Evolutionary conservation across 768 basidiomycete genomes (phyloP).

Genomic region (Tulasnella sp.): DNA sequence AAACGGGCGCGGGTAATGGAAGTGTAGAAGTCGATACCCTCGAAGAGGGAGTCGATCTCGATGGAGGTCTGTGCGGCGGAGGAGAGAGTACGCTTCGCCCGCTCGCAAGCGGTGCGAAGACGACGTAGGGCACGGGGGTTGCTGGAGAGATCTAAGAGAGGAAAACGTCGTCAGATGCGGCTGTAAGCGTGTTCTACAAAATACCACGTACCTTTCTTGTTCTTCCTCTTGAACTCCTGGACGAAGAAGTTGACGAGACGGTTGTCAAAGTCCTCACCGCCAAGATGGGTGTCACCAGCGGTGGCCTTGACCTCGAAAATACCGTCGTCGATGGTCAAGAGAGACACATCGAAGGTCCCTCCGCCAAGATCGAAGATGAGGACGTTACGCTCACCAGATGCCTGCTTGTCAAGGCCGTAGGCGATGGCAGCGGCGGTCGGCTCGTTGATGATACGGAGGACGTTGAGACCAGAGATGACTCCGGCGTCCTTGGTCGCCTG

Average conservation of each 20-base stretch:
- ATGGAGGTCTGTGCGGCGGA: slow-evolving; percentile 42
- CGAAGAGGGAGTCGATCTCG: slow-evolving; percentile 45
- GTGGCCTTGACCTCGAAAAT: slow-evolving; percentile 41
- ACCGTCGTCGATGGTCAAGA: slow-evolving; percentile 40
- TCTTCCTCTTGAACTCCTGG: slow-evolving; percentile 42
- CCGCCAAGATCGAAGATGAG: slow-evolving; percentile 43
- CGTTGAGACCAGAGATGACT: slow-evolving; percentile 37
- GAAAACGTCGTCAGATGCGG: not conserved
- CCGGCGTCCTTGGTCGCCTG: slow-evolving; percentile 42
- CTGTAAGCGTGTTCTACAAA: not conserved
- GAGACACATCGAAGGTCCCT: slow-evolving; percentile 41
- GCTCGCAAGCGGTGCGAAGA: slow-evolving; percentile 38
- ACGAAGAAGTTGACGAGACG: slow-evolving; percentile 40
- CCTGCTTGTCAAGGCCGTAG: slow-evolving; percentile 55
- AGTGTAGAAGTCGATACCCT: slow-evolving; percentile 46
- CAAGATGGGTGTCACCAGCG: slow-evolving; percentile 41
- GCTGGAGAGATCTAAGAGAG: slow-evolving; percentile 28
- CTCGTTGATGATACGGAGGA: slow-evolving; percentile 41
- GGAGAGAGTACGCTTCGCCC: slow-evolving; percentile 41
- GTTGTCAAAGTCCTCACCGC: slow-evolving; percentile 44
- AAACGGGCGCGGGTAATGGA: slow-evolving; percentile 44
- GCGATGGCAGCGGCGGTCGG: slow-evolving; percentile 62
- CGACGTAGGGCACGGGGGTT: slow-evolving; percentile 38
- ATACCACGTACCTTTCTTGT: slow-evolving; percentile 32
- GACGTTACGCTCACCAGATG: slow-evolving; percentile 37